A percentile compares a stretch with the other conserved stretches of the same genome.
Evolutionary conservation across 106 monocot genomes (phyloP).

Genomic region (Cymbidium sinense): DNA sequence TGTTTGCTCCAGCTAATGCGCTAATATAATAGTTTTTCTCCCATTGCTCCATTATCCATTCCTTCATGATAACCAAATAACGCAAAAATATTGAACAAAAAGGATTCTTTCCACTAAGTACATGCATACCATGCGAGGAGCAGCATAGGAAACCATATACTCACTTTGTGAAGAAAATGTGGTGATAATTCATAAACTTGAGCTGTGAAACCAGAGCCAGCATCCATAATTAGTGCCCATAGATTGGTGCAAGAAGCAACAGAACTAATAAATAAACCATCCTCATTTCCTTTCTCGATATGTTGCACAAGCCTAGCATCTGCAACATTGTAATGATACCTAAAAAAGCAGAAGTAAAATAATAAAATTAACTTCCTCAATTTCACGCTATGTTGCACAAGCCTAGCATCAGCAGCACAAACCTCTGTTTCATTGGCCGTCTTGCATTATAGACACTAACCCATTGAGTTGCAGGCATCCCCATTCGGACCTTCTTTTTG

Average conservation of each 20-base stretch:
- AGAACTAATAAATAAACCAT: conserved; percentile 77
- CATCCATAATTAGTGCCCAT: conserved; percentile 98
- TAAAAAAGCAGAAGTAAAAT: conserved; percentile 12
- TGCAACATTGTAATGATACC: conserved; percentile 92
- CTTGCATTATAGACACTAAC: conserved; percentile 79
- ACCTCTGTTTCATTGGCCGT: conserved; percentile 93
- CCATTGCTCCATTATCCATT: conserved; percentile 94
- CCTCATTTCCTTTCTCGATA: conserved; percentile 72
- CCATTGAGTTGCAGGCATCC: conserved; percentile 89
- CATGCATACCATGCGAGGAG: neutral
- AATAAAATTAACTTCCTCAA: neutral
- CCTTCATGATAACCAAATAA: conserved; percentile 22
- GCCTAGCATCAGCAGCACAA: neutral
- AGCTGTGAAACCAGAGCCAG: conserved; percentile 76
- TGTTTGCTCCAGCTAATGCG: conserved; percentile 58
- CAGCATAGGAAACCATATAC: neutral
- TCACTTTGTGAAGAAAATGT: conserved; percentile 76
- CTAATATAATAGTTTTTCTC: conserved; percentile 81
- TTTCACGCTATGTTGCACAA: neutral
- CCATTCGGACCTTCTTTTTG: conserved; percentile 81
- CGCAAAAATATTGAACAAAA: neutral
- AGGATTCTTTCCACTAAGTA: no score
- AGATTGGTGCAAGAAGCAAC: conserved; percentile 75
- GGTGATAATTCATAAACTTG: conserved; percentile 87
- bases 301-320: conserved; percentile 77